Evolutionary conservation across 306 rosid genomes (phyloP).

Genomic region (Glycyrrhiza uralensis): DNA sequence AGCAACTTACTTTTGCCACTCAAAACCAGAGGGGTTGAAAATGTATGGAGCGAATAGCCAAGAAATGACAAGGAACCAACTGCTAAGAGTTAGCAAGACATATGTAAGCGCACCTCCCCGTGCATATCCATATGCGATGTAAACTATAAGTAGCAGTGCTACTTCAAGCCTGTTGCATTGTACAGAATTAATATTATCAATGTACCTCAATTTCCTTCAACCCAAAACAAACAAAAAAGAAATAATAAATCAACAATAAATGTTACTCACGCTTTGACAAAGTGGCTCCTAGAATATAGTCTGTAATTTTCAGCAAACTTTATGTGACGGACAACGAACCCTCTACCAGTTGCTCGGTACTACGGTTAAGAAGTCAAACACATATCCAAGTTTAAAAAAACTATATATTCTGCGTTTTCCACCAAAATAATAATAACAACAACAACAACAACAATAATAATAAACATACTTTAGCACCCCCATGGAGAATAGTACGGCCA

Average conservation of each 20-base stretch:
- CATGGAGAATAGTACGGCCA: conserved; percentile 96
- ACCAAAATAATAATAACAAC: neutral
- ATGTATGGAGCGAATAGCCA: conserved; percentile 99
- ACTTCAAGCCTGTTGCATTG: conserved; percentile 76
- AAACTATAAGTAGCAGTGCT: conserved; percentile 78
- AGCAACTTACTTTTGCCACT: conserved; percentile 94
- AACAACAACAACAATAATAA: neutral
- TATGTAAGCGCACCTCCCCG: conserved; percentile 83
- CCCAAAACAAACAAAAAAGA: neutral
- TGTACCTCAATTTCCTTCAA: conserved; percentile 6
- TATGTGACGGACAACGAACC: conserved; percentile 91
- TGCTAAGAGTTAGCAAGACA: conserved; percentile 79
- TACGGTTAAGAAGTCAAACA: conserved; percentile 31
- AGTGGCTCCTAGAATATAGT: conserved; percentile 94
- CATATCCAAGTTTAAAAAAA: conserved; percentile 15
- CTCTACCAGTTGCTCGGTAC: conserved; percentile 99
- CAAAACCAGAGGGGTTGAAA: conserved; percentile 97
- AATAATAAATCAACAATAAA: conserved; percentile 7
- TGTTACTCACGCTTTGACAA: conserved; percentile 87
- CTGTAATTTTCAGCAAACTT: conserved; percentile 96
- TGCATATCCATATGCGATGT: conserved; percentile 75
- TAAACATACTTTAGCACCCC: conserved; percentile 86
- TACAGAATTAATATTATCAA: conserved; percentile 20
- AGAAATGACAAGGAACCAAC: conserved; percentile 98
- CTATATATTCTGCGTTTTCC: neutral